Base-by-base conservation (phyloP, 139 green algal genomes). In the Volvox reticuliferus region DNA sequence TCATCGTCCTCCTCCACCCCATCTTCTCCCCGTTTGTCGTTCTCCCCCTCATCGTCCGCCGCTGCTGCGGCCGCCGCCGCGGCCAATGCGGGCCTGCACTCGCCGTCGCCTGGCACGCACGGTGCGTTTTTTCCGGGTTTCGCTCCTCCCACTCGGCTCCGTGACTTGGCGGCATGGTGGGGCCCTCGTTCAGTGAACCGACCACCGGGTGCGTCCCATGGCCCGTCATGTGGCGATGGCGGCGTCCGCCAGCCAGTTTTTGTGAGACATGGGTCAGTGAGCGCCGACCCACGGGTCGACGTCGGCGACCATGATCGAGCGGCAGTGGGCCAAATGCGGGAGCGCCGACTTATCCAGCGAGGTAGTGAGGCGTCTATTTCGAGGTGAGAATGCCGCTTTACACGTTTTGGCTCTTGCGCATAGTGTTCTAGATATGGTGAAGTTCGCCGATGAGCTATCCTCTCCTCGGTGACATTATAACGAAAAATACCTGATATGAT, bases 261-360 rank as follows among this genome's bases (percentile, higher is more conserved):
- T 26, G 9, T 75, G 67, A 75, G 3, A 3, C 67, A 28, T 75
- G 67, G 67, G 67, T 75, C 67, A 75, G 67, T 24, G 65, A 24
- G 65, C 65, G 16, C 65, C 24, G 65, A 73, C 65, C 65, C 65
- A 28, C 24, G 65, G 65, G 65, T 73, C 65, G 65, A 12, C 12
- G 65, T 9, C 78, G 78, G 36, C 16, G 78, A 24, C 12, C 12
- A 32, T 12, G 20, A 44, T 1, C 21, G 32, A 5, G 36, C 50
- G 79, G 44, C 79, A n/a, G 44, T n/a, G 1, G 78, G 0, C 78
- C 13, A 0, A 19, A 30, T 1, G 44, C 36, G 32, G 36, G 78
- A 55, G 19, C 79, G 81, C 13, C 30, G 19, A n/a, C 61, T 87
- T 19, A 87, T 87, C 3, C 81, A 87, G 61, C 55, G 75, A 19